Percentiles rank a stretch among this genome's conserved stretches.
Evolutionary conservation across 345 rosid species (phyloP).

Genomic region (Euphorbia peplus): DNA sequence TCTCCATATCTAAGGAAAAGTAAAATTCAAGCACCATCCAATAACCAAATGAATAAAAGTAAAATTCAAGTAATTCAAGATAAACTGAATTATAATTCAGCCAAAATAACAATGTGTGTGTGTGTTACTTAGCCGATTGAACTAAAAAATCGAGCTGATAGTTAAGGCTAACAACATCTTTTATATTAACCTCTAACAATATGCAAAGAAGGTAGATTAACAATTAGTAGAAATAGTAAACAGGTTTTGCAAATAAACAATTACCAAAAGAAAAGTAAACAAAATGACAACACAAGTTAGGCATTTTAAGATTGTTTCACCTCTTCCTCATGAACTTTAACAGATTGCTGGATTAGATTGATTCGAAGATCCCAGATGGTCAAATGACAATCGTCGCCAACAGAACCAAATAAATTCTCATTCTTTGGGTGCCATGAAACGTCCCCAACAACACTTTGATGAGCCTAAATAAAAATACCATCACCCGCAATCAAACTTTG

Average conservation of each 20-base stretch:
- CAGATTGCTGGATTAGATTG: slow-evolving; percentile 53
- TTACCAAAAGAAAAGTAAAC: not conserved
- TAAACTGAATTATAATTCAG: not conserved
- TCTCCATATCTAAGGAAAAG: not conserved
- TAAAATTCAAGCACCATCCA: not conserved
- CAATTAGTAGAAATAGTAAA: not conserved
- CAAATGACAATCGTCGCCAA: slow-evolving; percentile 77
- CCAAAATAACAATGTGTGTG: not conserved
- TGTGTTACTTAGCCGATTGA: too few species aligned
- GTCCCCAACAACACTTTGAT: slow-evolving; percentile 69
- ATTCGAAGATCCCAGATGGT: slow-evolving; percentile 88
- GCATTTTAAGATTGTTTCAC: slow-evolving; percentile 25
- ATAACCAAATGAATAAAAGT: not conserved
- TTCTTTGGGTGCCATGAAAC: slow-evolving; percentile 91
- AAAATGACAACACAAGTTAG: not conserved
- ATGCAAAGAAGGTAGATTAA: not conserved
- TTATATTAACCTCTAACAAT: too few species aligned
- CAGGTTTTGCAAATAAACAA: not conserved
- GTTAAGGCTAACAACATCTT: too few species aligned
- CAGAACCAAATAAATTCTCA: slow-evolving; percentile 79
- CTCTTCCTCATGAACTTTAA: slow-evolving; percentile 88
- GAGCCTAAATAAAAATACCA: slow-evolving; percentile 49
- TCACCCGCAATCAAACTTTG: slow-evolving; percentile 15
- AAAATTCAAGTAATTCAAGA: not conserved
- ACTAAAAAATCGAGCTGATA: too few species aligned